Evolutionary conservation across 495 filamentous ascomycete species (phyloP).

Genomic region (Neurospora sp.): DNA sequence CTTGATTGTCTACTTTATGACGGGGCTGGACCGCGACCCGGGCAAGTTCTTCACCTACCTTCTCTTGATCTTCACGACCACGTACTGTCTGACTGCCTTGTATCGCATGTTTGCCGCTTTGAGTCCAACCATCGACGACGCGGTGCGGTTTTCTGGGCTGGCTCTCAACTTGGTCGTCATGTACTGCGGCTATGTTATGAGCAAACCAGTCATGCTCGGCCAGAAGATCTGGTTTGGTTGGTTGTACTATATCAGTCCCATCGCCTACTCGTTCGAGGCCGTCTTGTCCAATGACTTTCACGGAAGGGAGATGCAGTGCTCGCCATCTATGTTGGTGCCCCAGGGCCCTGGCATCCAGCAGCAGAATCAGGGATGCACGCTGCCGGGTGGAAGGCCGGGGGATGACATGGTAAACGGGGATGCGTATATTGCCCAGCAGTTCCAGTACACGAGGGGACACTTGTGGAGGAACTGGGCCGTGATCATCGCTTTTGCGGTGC

Average conservation of each 20-base stretch:
- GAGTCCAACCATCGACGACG: conserved; percentile 52
- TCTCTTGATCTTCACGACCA: conserved; percentile 49
- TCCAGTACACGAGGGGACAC: conserved; percentile 49
- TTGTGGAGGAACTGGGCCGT: conserved; percentile 79
- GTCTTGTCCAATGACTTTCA: conserved; percentile 62
- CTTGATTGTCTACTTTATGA: conserved; percentile 72
- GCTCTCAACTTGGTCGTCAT: conserved; percentile 65
- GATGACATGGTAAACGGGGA: conserved; percentile 44
- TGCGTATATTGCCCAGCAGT: conserved; percentile 48
- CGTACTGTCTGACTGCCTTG: conserved; percentile 50
- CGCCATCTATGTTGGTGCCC: conserved; percentile 45
- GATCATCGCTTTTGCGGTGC: conserved; percentile 55
- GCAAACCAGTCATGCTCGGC: conserved; percentile 50
- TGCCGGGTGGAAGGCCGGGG: conserved; percentile 44
- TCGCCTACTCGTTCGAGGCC: conserved; percentile 64
- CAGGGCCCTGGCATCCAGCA: conserved; percentile 42
- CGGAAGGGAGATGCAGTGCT: conserved; percentile 36
- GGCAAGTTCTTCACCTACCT: conserved; percentile 79
- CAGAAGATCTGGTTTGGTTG: conserved; percentile 63
- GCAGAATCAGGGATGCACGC: conserved; percentile 50
- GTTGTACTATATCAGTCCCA: conserved; percentile 66
- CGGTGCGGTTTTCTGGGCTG: conserved; percentile 34
- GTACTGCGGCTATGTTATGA: conserved; percentile 71
- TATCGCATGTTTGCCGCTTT: conserved; percentile 65
- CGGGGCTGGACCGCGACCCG: conserved; percentile 51